Evolutionary conservation across 441 rosid species (phyloP).

Genomic region (Eruca vesicaria): DNA sequence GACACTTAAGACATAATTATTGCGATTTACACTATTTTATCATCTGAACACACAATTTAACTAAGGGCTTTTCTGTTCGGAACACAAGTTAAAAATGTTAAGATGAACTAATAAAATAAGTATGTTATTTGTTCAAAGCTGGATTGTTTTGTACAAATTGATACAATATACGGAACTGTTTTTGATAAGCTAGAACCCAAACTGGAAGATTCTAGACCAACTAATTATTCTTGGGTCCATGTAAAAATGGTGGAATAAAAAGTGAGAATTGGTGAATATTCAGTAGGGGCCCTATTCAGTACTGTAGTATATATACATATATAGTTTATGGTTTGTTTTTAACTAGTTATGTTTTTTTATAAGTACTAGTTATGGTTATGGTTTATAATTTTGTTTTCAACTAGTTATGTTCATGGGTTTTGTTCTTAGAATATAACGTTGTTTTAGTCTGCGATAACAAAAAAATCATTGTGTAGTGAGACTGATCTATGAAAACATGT

Average conservation of each 20-base stretch:
- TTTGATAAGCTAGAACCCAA: constrained; percentile 20
- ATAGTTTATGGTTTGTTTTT: not conserved
- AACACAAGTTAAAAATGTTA: not conserved
- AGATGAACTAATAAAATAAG: not conserved
- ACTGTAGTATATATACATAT: not conserved
- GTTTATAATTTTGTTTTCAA: not conserved
- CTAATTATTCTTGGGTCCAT: constrained; percentile 15
- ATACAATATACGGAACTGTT: constrained; percentile 8
- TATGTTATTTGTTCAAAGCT: not conserved
- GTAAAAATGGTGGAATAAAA: constrained; percentile 6
- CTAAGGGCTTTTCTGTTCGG: not conserved
- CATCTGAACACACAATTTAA: not conserved
- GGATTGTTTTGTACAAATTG: not conserved
- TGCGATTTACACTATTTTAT: not conserved
- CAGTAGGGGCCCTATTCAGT: not conserved
- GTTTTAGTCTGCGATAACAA: not conserved
- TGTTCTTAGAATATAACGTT: not conserved
- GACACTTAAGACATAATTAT: not conserved
- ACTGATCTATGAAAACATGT: not conserved
- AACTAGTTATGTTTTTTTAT: too few species aligned
- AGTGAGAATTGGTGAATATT: constrained; percentile 1
- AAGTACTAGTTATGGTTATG: not conserved
- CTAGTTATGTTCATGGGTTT: not conserved
- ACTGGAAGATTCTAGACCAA: constrained; percentile 7
- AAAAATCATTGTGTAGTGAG: not conserved